Conservation (phyloP, 163 green algal species). For the Dunaliella salina region DNA sequence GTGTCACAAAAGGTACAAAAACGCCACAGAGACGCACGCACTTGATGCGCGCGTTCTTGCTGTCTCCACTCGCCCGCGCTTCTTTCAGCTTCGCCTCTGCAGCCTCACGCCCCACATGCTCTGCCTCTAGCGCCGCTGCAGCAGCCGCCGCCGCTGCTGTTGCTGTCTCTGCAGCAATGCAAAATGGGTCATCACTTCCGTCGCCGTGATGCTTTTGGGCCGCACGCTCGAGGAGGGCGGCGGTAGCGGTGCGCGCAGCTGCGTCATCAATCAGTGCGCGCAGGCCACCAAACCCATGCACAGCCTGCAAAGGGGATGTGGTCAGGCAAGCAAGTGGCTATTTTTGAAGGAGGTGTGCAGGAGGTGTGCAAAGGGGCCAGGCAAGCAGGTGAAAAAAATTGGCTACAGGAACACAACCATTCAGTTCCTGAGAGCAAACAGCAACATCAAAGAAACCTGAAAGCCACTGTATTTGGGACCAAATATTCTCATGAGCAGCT, state of each 20-base stretch:
- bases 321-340: no score
- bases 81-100: conserved; percentile 35
- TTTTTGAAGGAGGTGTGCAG: no score
- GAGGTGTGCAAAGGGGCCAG: no score
- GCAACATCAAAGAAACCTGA: no score
- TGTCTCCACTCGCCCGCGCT: conserved; percentile 23
- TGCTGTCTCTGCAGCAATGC: conserved; percentile 17
- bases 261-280: not conserved
- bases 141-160: conserved; percentile 17
- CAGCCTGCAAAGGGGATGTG: not conserved
- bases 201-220: not conserved
- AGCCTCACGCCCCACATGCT: conserved; percentile 18
- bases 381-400: no score
- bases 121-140: conserved; percentile 15
- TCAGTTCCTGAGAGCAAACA: no score
- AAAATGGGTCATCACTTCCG: not conserved
- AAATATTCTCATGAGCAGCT: no score
- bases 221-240: not conserved
- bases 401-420: no score
- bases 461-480: no score
- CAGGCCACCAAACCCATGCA: not conserved
- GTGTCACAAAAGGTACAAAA: no score
- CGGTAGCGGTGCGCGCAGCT: not conserved
- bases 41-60: conserved; percentile 40
- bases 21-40: not conserved